Conservation (phyloP, 2,329 filamentous ascomycete genomes). For the Elsinoe batatas region DNA sequence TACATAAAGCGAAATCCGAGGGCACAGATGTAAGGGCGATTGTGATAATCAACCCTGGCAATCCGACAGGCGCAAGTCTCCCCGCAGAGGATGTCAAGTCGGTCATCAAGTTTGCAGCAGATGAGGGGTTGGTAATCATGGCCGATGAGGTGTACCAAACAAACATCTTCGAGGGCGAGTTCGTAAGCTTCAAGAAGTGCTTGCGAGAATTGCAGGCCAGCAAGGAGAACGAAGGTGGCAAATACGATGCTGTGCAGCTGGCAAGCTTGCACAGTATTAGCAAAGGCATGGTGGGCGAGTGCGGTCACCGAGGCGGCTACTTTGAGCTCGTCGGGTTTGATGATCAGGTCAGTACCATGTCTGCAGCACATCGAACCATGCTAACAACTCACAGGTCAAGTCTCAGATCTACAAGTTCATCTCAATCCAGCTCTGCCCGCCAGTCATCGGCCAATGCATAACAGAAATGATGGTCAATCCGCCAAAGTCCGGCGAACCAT, state of each 20-base stretch:
- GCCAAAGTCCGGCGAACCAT: slow-evolving; percentile 71
- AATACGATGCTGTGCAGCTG: slow-evolving; percentile 78
- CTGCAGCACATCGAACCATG: background rate
- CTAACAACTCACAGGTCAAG: slow-evolving; percentile 52
- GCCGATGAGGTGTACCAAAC: slow-evolving; percentile 99
- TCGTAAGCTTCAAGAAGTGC: slow-evolving; percentile 89
- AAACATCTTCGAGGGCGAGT: slow-evolving; percentile 90
- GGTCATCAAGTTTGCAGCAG: slow-evolving; percentile 77
- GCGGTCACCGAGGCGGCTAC: slow-evolving; percentile 93
- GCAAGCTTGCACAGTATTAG: slow-evolving; percentile 87
- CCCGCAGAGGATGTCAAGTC: slow-evolving; percentile 66
- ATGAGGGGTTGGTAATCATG: slow-evolving; percentile 79
- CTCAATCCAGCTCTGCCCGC: slow-evolving; percentile 90
- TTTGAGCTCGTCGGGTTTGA: slow-evolving; percentile 93
- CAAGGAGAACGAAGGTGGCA: slow-evolving; percentile 52
- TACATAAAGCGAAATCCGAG: slow-evolving; percentile 62
- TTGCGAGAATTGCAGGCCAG: slow-evolving; percentile 68
- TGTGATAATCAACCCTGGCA: slow-evolving; percentile 96
- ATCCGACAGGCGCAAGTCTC: slow-evolving; percentile 87
- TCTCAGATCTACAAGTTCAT: slow-evolving; percentile 98
- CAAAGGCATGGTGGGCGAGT: slow-evolving; percentile 99
- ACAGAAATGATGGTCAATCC: slow-evolving; percentile 98
- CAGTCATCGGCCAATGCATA: slow-evolving; percentile 90
- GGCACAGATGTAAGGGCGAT: slow-evolving; percentile 85
- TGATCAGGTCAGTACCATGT: slow-evolving; percentile 23